Conservation (phyloP, 2,329 filamentous ascomycete species). For the Diplodia seriata region DNA sequence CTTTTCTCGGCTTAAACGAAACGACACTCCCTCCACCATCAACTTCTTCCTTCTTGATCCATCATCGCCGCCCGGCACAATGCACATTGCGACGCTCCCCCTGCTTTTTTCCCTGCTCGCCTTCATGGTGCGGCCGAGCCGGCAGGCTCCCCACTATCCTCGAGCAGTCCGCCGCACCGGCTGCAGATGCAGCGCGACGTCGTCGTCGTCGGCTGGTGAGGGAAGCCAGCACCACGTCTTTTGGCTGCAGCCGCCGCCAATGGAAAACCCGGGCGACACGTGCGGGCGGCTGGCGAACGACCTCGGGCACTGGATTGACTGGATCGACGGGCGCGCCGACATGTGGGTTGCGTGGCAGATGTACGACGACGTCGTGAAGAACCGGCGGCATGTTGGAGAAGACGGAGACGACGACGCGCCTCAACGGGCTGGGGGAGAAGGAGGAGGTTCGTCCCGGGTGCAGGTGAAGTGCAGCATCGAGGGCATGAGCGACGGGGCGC, state of each 20-base stretch:
- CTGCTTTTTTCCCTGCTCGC: not conserved
- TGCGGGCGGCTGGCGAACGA: not conserved
- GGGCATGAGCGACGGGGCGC: not conserved
- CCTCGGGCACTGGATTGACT: not conserved
- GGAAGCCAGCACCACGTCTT: not conserved
- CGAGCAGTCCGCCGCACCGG: not conserved
- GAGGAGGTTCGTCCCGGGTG: too few species aligned
- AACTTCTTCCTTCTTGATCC: too few species aligned
- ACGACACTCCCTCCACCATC: too few species aligned
- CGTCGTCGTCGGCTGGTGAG: not conserved
- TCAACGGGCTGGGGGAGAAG: too few species aligned
- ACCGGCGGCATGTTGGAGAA: not conserved
- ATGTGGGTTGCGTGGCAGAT: slow-evolving; percentile 3
- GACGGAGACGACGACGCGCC: not conserved
- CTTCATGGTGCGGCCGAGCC: not conserved
- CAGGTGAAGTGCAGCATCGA: not conserved
- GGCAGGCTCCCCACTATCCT: not conserved
- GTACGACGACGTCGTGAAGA: slow-evolving; percentile 16
- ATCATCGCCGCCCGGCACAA: not conserved
- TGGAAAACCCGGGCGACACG: slow-evolving; percentile 3
- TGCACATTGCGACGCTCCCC: not conserved
- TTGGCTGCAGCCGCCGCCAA: slow-evolving; percentile 9
- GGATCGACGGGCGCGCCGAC: slow-evolving; percentile 8
- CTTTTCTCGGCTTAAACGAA: too few species aligned
- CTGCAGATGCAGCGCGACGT: not conserved